A percentile compares a stretch with the other conserved stretches of the same genome.
Evolutionary conservation across 768 basidiomycete genomes (phyloP).

Genomic region (Rubroboletus pulcherrimus): DNA sequence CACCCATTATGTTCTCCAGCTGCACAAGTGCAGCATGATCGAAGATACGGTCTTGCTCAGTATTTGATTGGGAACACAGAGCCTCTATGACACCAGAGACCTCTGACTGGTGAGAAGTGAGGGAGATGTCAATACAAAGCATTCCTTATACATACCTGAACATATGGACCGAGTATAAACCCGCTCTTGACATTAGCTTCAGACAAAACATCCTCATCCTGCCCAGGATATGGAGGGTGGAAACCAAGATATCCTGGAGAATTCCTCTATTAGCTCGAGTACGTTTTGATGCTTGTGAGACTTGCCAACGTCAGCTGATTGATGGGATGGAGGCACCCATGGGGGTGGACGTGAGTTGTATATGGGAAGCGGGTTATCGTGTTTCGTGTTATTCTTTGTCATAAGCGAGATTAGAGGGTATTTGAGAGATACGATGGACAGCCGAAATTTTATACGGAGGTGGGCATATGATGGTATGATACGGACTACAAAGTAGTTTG

Average conservation of each 20-base stretch:
- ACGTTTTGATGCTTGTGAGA: not conserved
- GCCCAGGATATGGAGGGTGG: conserved; percentile 67
- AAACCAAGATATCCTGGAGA: conserved; percentile 69
- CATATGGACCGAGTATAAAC: conserved; percentile 47
- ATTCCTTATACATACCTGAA: conserved; percentile 47
- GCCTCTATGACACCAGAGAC: conserved; percentile 11
- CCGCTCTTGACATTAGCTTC: conserved; percentile 65
- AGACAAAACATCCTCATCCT: conserved; percentile 72
- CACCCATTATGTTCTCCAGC: conserved; percentile 72
- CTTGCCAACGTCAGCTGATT: conserved; percentile 66
- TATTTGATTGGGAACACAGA: conserved; percentile 11
- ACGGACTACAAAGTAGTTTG: not conserved
- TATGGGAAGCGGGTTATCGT: conserved; percentile 39
- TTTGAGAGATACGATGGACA: not conserved
- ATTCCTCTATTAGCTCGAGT: not conserved
- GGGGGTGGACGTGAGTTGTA: conserved; percentile 66
- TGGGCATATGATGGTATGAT: not conserved
- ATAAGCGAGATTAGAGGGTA: not conserved
- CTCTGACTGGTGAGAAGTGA: conserved; percentile 22
- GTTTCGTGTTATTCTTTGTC: conserved; percentile 26
- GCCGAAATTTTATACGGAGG: not conserved
- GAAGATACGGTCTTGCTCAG: conserved; percentile 43
- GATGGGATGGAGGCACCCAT: conserved; percentile 71
- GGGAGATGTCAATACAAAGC: not conserved
- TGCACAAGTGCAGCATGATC: conserved; percentile 51